phyloP scores from a whole-genome alignment of 192 early-diverging fungal species.

The Coemansia sp. region DNA sequence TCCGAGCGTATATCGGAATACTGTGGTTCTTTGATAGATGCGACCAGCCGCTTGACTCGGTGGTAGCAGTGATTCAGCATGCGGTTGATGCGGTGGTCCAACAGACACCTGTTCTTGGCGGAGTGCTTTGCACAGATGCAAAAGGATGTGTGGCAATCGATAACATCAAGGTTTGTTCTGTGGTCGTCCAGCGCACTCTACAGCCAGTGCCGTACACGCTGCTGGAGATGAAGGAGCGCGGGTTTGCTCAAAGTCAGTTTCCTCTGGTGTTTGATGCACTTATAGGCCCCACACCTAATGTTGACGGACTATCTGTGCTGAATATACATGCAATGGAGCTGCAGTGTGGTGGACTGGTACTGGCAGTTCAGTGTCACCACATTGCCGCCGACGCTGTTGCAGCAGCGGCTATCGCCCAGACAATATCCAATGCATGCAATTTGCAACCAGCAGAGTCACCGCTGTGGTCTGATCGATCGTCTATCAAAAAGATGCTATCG shows the following conservation, averaged over 20 bases:
- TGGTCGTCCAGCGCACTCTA: background rate
- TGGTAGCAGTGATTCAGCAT: background rate
- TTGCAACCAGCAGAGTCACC: background rate
- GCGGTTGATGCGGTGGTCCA: slow-evolving; percentile 13
- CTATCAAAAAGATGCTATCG: background rate
- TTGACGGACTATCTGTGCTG: slow-evolving; percentile 18
- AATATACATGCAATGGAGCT: slow-evolving; percentile 10
- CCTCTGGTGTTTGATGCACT: slow-evolving; percentile 11
- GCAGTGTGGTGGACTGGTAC: slow-evolving; percentile 3
- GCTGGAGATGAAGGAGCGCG: slow-evolving; percentile 1
- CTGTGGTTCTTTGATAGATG: slow-evolving; percentile 18
- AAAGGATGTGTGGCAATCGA: background rate
- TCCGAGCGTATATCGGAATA: slow-evolving; percentile 27
- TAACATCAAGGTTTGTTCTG: background rate
- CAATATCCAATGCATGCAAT: slow-evolving; percentile 1
- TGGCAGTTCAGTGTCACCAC: slow-evolving; percentile 23
- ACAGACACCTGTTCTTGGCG: slow-evolving; percentile 14
- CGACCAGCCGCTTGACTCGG: background rate
- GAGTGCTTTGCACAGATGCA: slow-evolving; percentile 8
- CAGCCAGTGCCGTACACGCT: slow-evolving; percentile 1
- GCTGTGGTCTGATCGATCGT: background rate
- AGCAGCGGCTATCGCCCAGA: background rate
- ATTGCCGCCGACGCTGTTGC: slow-evolving; percentile 16
- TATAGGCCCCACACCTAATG: background rate
- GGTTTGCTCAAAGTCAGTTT: slow-evolving; percentile 24